Base-by-base conservation (phyloP, 192 early-diverging fungal species). In the Lobosporangium transversale region DNA sequence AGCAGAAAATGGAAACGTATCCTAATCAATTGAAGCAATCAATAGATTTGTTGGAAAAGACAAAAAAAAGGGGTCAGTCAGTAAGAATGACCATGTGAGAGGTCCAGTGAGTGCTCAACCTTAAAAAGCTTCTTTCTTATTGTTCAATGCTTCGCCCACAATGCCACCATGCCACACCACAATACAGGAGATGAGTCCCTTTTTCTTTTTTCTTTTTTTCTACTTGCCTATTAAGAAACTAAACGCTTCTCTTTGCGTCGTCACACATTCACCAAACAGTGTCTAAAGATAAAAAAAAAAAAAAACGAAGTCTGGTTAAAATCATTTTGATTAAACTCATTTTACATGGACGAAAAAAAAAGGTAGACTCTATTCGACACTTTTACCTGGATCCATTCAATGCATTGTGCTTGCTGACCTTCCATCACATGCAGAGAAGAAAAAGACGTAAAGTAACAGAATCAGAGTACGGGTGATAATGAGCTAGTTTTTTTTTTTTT, bases 1-100 rank as follows among this genome's bases (percentile, higher is more conserved):
- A 92, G 60, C 81, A 89, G n/a, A 78, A 49, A 48, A 91, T 87
- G 0, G 89, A 91, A 6, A 73, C 30, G 53, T 90, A 91, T 27
- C 89, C 88, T 71, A 61, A 53, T n/a, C n/a, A n/a, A n/a, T n/a
- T n/a, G n/a, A n/a, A n/a, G n/a, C n/a, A n/a, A n/a, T n/a, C n/a
- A n/a, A n/a, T n/a, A n/a, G n/a, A n/a, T n/a, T n/a, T n/a, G n/a
- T n/a, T n/a, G n/a, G n/a, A n/a, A n/a, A n/a, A n/a, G n/a, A n/a
- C n/a, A 4, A 45, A 14, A 40, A 40, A 7, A 40, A 40, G 37
- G 37, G 37, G 37, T 40, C 37, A 40, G n/a, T n/a, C n/a, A n/a
- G n/a, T n/a, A n/a, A n/a, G n/a, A 40, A 40, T 40, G 37, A 40
- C 8, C 8, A 40, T 40, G 8, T 10, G 7, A 14, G 37, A 10